A percentile compares a stretch with the other conserved stretches of the same genome.
Evolutionary conservation across 1,139 yeast genomes (phyloP).

Genomic region (Saccharomyces hybrid): DNA sequence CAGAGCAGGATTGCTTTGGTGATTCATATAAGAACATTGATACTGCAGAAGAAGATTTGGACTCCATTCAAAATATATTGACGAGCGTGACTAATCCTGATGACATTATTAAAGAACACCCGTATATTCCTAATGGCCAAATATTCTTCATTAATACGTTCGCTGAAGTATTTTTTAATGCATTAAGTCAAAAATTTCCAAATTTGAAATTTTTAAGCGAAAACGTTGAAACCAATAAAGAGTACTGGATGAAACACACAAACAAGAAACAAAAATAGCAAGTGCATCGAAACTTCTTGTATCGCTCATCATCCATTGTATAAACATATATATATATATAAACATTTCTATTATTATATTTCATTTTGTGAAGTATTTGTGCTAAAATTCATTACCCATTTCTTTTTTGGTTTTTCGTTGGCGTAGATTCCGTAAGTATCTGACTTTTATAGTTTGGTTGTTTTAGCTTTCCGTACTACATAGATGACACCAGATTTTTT

Average conservation of each 20-base stretch:
- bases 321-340: neutral
- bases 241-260: conserved; percentile 34
- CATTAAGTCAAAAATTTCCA: conserved; percentile 52
- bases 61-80: neutral
- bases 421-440: neutral
- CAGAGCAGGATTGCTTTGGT: neutral
- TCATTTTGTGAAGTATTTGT: neutral
- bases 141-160: conserved; percentile 74
- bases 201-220: conserved; percentile 45
- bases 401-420: no score
- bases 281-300: neutral
- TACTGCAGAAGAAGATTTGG: conserved; percentile 2
- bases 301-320: neutral
- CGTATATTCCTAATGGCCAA: conserved; percentile 65
- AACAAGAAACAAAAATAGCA: conserved; percentile 3
- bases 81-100: conserved; percentile 12
- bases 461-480: neutral
- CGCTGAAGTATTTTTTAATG: conserved; percentile 68
- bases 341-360: neutral
- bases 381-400: neutral
- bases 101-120: conserved; percentile 35
- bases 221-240: conserved; percentile 35
- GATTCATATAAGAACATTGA: neutral
- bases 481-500: neutral
- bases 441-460: neutral